Percentiles rank a stretch among this genome's conserved stretches.
Conservation (phyloP, 768 basidiomycete species). For the Cyathus striatus region DNA sequence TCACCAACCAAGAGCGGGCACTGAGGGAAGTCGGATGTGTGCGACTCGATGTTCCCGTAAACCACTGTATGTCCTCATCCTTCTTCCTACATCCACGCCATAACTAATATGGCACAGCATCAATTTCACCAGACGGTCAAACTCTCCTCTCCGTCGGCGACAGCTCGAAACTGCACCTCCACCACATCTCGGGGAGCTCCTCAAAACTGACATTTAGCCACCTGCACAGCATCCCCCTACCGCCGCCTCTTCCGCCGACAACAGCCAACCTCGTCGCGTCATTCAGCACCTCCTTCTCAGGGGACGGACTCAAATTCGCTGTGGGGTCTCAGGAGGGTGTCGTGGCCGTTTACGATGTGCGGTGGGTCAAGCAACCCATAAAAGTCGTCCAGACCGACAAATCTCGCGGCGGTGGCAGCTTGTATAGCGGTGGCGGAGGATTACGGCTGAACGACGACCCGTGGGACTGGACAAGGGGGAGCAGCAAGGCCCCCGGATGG, state of each 20-base stretch:
- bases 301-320: conserved; percentile 73
- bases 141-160: conserved; percentile 90
- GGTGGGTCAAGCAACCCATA: conserved; percentile 65
- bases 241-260: conserved; percentile 38
- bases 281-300: conserved; percentile 76
- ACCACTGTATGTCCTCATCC: conserved; percentile 60
- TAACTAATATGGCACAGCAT: conserved; percentile 44
- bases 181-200: conserved; percentile 70
- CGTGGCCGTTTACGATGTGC: conserved; percentile 79
- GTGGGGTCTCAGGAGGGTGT: conserved; percentile 81
- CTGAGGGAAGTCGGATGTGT: conserved; percentile 49
- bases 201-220: conserved; percentile 54
- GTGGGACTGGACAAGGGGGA: conserved; percentile 64
- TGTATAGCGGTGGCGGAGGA: conserved; percentile 35
- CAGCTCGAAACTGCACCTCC: conserved; percentile 80
- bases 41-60: conserved; percentile 65
- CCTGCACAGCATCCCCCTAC: conserved; percentile 65
- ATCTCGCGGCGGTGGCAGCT: conserved; percentile 14
- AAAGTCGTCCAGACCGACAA: conserved; percentile 63
- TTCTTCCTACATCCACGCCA: conserved; percentile 4
- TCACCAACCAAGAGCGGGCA: conserved; percentile 31
- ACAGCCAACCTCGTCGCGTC: conserved; percentile 56
- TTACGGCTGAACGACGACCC: conserved; percentile 60
- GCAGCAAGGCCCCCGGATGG: conserved; percentile 67
- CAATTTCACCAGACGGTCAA: conserved; percentile 84